Evolutionary conservation across 495 filamentous ascomycete species (phyloP), one percentile per base, ranked within the genome.

Genomic region (Lasiosphaeria miniovina): DNA sequence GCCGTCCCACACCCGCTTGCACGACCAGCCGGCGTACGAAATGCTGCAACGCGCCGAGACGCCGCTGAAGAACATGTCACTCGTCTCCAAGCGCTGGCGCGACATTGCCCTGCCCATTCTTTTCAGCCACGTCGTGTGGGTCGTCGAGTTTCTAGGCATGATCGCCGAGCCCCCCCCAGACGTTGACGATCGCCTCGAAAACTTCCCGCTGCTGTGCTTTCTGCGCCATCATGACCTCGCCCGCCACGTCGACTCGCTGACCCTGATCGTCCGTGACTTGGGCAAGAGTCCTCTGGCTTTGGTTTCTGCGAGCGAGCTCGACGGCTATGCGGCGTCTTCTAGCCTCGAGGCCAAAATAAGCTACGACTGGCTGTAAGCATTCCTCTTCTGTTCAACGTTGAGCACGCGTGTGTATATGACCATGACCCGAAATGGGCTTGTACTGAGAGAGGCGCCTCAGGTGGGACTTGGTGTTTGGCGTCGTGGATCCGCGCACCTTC

Each of bases 61-160:
- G 48, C 34, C 54, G 54, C 71, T 82, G 51, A 82, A 81, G 63
- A 61, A 67, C 36, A 52, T 65, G 1, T 77, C 78, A 3, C 63
- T 68, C 6, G 76, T 82, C 34, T 73, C 65, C 36, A 74, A 57
- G 36, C 53, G 64, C 57, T 82, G 79, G 79, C 69, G 76, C 52
- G 62, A 58, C 52, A 61, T 69, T 14, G 61, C 62, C 1, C 58
- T 77, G 6, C 75, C 73, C 32, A 17, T 66, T n/a, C 69, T 82
- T 12, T 81, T 78, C 68, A 68, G 72, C 43, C 71, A 79, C 43
- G 64, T 74, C 48, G 32, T 72, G 53, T 78, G 74, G 75, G 49
- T 56, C 36, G 59, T 74, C 36, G 60, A 64, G 31, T 52, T 45
- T 10, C 52, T 53, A 38, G 62, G 62, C 31, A 59, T 61, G 54